Evolutionary conservation across 2,329 filamentous ascomycete species (phyloP).

Genomic region (Sarocladium strictum): DNA sequence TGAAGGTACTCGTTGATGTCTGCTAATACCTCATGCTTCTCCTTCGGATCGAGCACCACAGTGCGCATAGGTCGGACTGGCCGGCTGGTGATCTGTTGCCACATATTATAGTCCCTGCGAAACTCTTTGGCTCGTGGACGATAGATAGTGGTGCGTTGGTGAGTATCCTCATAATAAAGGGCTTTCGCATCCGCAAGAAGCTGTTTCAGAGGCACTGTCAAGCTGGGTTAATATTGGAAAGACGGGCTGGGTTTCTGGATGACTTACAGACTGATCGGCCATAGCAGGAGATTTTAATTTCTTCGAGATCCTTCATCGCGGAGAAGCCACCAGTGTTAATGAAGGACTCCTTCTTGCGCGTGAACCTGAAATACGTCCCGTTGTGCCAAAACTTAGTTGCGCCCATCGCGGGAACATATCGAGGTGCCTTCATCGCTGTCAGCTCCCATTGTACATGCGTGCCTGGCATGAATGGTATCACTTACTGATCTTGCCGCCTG

Average conservation of each 20-base stretch:
- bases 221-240: not conserved
- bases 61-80: slow-evolving; percentile 68
- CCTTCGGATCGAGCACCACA: slow-evolving; percentile 62
- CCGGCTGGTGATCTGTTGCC: slow-evolving; percentile 53
- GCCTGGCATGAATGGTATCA: slow-evolving; percentile 6
- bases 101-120: slow-evolving; percentile 40
- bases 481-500: slow-evolving; percentile 46
- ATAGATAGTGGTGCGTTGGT: slow-evolving; percentile 53
- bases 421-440: slow-evolving; percentile 31
- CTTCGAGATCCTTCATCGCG: slow-evolving; percentile 45
- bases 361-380: slow-evolving; percentile 43
- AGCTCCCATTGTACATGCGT: not conserved
- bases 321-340: slow-evolving; percentile 23
- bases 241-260: not conserved
- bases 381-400: slow-evolving; percentile 49
- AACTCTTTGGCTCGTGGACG: slow-evolving; percentile 41
- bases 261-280: slow-evolving; percentile 35
- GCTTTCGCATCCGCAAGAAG: slow-evolving; percentile 49
- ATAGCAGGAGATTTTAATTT: slow-evolving; percentile 48
- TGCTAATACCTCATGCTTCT: slow-evolving; percentile 59
- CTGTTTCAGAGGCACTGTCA: slow-evolving; percentile 45
- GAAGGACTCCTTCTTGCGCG: slow-evolving; percentile 38
- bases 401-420: slow-evolving; percentile 49
- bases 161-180: slow-evolving; percentile 44
- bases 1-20: slow-evolving; percentile 78